A percentile compares a stretch with the other conserved stretches of the same genome.
These are phyloP conservation scores for Kwoniella sp. DNA, from an alignment of 768 basidiomycete genomes.

Conservation along the genomic window DNA sequence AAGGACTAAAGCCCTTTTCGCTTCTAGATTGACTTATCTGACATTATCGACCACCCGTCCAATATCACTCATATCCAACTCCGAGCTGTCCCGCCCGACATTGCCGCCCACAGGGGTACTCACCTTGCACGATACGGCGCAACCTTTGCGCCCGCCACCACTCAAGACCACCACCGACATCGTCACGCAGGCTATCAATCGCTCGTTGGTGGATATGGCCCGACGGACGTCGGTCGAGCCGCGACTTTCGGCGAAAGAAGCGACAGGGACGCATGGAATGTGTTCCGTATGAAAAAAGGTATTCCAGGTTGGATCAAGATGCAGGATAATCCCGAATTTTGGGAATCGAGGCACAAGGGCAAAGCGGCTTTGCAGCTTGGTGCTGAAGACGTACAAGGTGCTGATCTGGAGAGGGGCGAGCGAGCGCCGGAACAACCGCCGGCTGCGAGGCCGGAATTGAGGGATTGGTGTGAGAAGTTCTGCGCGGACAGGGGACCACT, in stretches of 20 bases:
- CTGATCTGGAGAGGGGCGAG: constrained; percentile 14
- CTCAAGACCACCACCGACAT: not conserved
- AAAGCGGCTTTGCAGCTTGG: constrained; percentile 59
- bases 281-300: constrained; percentile 27
- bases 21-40: constrained; percentile 39
- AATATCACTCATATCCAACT: constrained; percentile 57
- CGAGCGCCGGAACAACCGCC: constrained; percentile 30
- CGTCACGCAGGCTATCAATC: constrained; percentile 10
- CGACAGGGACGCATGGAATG: constrained; percentile 14
- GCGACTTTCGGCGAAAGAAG: constrained; percentile 8
- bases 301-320: constrained; percentile 57
- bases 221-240: constrained; percentile 20
- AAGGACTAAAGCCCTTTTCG: constrained; percentile 50
- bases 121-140: constrained; percentile 26
- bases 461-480: constrained; percentile 82
- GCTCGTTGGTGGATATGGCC: constrained; percentile 1
- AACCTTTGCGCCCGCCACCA: constrained; percentile 14
- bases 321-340: constrained; percentile 27
- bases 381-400: constrained; percentile 7
- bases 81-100: constrained; percentile 34
- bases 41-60: constrained; percentile 26
- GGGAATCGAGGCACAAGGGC: constrained; percentile 38
- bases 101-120: constrained; percentile 21
- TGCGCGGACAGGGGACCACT: constrained; percentile 69
- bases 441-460: constrained; percentile 64